Base-by-base conservation (phyloP, 352 stramenopile species). In the Phytophthora ohioensis region DNA sequence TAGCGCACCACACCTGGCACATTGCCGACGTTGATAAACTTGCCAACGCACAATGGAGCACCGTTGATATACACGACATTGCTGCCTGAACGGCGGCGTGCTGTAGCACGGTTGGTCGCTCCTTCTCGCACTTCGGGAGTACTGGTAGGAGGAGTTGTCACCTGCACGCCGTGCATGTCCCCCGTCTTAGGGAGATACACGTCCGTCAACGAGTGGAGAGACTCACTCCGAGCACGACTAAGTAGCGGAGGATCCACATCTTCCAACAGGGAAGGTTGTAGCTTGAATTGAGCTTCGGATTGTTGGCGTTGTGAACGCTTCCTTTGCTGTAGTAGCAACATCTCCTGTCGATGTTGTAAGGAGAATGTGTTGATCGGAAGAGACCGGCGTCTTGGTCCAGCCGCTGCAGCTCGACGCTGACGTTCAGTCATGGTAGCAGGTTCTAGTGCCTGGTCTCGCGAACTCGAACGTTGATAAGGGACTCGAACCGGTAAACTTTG, bases 1-100 rank as follows among this genome's bases (percentile, higher is more conserved):
- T 86, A 92, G 1, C 82, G 82, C 36, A 94, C 84, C 21, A 91
- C 77, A 8, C 85, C 87, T 15, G 79, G 72, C n/a, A 87, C 80
- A 15, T 66, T 69, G 32, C 76, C 84, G 5, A 91, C 69, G 7
- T 80, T 84, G 56, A 91, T 84, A 30, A 85, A 78, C 61, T 88
- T 86, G 27, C 84, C 81, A 17, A 88, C 75, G 13, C 79, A 78
- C 17, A 90, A 41, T 13, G 76, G 64, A 0, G 65, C 59, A 11
- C 76, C 80, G 32, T 83, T 84, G 39, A 88, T 71, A 32, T 82
- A 76, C 21, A 87, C 61, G 9, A 85, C 56, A 43, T 73, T 73
- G 56, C 79, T 80, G 30, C 82, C 80, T 13, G 79, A 88, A 59
- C 82, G 78, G 11, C 69, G 73, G 3, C 78, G 78, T 0, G 56